Evolutionary conservation across 2,329 filamentous ascomycete genomes (phyloP), one percentile per base, ranked within the genome.

Genomic region (Alternaria sp.): DNA sequence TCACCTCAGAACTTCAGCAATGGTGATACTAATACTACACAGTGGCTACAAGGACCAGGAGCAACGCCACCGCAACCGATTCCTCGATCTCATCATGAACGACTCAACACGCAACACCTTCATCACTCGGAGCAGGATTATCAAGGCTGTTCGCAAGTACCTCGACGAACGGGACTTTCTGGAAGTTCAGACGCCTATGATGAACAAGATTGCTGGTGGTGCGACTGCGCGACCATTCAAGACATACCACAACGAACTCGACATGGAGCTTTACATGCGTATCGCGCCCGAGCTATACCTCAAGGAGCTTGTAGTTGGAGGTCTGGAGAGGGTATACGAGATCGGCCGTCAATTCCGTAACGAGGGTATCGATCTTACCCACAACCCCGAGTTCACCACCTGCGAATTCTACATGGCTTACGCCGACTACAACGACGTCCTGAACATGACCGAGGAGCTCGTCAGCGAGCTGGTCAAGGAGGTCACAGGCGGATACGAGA

Each of bases 301-400:
- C 74, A 99, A 99, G 91, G 93, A 96, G 89, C 86, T 91, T 62
- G 91, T 98, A 54, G 95, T 99, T 30, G 96, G 96, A 76, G 96
- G 95, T 63, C 87, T 98, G 45, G 93, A 97, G 84, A 89, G 92
- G 74, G 96, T 99, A 13, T 99, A 97, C 82, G 96, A 99, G 80
- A 89, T 99, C 67, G 96, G 96, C 69, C 91, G 93, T 70, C 93
- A 97, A 79, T 99, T 99, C 88, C 86, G 96, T 74, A 99, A 99
- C 77, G 94, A 97, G 81, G 90, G 91, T 63, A 91, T 93, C 68
- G 93, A 97, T 79, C 85, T 96, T 54, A 99, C 96, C 8, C 96
- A 99, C 86, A 99, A 98, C 85, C 96, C 92, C 43, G 96, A 99
- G 80, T 99, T 99, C 85, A 99, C 96, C 46, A 97, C 93, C 25